Conservation (phyloP, 768 basidiomycete species). For the Leccinellum albellum region DNA sequence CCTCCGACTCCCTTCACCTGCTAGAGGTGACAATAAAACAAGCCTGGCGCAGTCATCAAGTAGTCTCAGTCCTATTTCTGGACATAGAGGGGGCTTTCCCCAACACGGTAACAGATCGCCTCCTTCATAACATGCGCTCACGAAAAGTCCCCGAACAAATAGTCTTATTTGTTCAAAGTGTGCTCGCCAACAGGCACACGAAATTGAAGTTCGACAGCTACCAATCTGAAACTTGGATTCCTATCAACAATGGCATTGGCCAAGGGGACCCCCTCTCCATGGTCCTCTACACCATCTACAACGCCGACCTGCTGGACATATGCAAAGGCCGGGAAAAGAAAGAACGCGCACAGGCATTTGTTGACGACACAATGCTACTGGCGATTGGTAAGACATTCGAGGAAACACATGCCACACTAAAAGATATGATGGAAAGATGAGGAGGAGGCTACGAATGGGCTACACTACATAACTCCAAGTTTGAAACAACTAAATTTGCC, state of each 20-base stretch:
- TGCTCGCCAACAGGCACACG: too few species aligned
- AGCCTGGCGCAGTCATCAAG: too few species aligned
- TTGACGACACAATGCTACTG: background rate
- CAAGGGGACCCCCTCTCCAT: too few species aligned
- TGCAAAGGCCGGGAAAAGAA: background rate
- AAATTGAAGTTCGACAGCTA: background rate
- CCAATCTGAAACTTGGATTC: background rate
- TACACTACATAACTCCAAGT: background rate
- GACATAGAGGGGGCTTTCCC: too few species aligned
- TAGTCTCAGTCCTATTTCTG: too few species aligned
- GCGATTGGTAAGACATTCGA: background rate
- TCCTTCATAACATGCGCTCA: too few species aligned
- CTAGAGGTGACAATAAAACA: too few species aligned
- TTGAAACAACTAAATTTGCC: background rate
- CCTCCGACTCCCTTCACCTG: too few species aligned
- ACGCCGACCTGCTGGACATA: background rate
- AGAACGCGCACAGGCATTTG: background rate
- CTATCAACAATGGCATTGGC: too few species aligned
- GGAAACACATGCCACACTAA: background rate
- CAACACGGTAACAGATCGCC: too few species aligned
- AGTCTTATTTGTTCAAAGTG: too few species aligned
- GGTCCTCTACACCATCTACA: background rate
- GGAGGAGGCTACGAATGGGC: background rate
- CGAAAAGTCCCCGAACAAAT: too few species aligned
- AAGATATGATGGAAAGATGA: background rate